These are phyloP conservation scores for Pythium oligandrum DNA, from an alignment of 352 stramenopile genomes.

Conservation along the genomic window DNA sequence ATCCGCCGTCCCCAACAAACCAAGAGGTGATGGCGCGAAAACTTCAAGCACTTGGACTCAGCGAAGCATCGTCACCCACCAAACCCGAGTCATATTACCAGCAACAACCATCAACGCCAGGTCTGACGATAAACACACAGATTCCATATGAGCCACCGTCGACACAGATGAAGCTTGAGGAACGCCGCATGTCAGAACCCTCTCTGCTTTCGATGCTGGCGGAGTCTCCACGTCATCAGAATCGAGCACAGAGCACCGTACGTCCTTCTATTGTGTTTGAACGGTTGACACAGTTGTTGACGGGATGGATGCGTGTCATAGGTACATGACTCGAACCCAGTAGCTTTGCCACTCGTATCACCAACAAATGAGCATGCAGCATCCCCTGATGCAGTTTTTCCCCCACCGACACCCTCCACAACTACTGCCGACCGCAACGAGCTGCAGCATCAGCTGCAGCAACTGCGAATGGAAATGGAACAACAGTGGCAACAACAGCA, in stretches of 20 bases:
- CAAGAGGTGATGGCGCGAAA: slow-evolving; percentile 40
- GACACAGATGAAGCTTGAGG: not conserved
- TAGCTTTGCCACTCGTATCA: not conserved
- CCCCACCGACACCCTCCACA: slow-evolving; percentile 8
- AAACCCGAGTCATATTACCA: not conserved
- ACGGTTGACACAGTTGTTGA: not conserved
- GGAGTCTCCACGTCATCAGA: slow-evolving; percentile 6
- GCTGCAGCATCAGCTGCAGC: slow-evolving; percentile 1
- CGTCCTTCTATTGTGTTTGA: not conserved
- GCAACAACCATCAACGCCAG: not conserved
- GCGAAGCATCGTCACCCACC: slow-evolving; percentile 1
- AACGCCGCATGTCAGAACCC: slow-evolving; percentile 6
- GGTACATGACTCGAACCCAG: not conserved
- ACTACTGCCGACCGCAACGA: slow-evolving; percentile 1
- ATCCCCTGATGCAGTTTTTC: slow-evolving; percentile 3
- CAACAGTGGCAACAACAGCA: slow-evolving; percentile 9
- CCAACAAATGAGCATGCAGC: not conserved
- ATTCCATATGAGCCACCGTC: slow-evolving; percentile 1
- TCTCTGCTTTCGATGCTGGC: slow-evolving; percentile 19
- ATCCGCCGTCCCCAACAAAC: not conserved
- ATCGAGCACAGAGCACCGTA: not conserved
- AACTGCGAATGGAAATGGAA: slow-evolving; percentile 1
- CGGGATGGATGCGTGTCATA: not conserved
- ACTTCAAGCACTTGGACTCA: slow-evolving; percentile 30
- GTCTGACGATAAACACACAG: slow-evolving; percentile 2